Evolutionary conservation across 1,139 yeast species (phyloP), one percentile per base, ranked within the genome.

Genomic region (Debaryomyces nepalensis): DNA sequence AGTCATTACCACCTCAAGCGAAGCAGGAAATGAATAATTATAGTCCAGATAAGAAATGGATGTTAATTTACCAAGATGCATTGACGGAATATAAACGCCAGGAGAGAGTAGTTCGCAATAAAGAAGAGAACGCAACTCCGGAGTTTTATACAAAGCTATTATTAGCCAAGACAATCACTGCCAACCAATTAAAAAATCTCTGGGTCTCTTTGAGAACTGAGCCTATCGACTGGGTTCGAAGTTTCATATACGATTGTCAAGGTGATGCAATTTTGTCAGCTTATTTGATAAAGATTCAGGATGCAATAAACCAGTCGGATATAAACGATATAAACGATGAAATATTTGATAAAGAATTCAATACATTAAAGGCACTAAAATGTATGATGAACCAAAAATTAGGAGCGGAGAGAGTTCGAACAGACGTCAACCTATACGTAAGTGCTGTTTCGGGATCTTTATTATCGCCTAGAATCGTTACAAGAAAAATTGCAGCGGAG

Each of bases 131-230:
- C 27, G 68, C 74, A 22, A 73, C 86, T 4, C 96, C 97, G 1
- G 88, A 83, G 49, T 82, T 79, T 59, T 93, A 87, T 63, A 91
- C 95, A 23, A 77, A 87, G 44, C 77, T 79, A 50, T 73, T 93
- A 48, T 75, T 91, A 58, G 82, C 86, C 34, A 84, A 85, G 52
- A 66, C 82, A 26, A 84, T 89, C 41, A 73, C 87, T 4, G 71
- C 84, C 3, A 79, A 80, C 39, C 91, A 90, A 58, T 69, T 93
- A 53, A 88, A 87, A 35, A 87, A 87, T 53, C 73, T 93, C 43
- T 89, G 95, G 87, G 96, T 93, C 4, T 88, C 96, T 33, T 70
- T 93, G 37, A 79, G 98, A 49, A 89, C 98, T 0, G 97, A 91
- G 59, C 95, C 95, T 32, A 77, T 93, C 32, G 84, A 79, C 46